Evolutionary conservation across 352 stramenopile genomes (phyloP), one percentile per base, ranked within the genome.

Genomic region (Blastocystis sp.): DNA sequence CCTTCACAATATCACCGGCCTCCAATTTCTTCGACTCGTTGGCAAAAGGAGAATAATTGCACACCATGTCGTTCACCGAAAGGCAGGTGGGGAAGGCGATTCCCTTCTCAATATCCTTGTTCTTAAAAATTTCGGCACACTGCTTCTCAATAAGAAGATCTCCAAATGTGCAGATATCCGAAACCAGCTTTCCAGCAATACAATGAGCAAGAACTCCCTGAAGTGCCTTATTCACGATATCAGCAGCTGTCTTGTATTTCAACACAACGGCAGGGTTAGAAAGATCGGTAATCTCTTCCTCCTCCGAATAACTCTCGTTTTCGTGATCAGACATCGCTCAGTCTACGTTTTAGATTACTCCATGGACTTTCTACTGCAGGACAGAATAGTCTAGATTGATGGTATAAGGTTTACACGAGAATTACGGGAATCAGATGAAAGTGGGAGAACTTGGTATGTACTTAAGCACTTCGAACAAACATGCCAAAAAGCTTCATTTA

Each of bases 21-120:
- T 93, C 92, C 21, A 97, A 88, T 74, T 91, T 90, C 88, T 95
- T 92, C 49, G 92, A 96, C 75, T 97, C 93, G 65, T 89, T 93
- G 24, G 91, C 80, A 46, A 99, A 91, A 0, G 97, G 97, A 66
- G 94, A 98, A 91, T 94, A 96, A 91, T 99, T 97, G 91, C 96
- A 99, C 57, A 99, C 93, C 73, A 96, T 91, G 89, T 99, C 95
- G 91, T 99, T 99, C 27, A 98, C 94, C 77, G 94, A 98, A 37
- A 99, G 91, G 88, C 94, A 98, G 61, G 97, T 98, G 9, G 97
- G 97, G 91, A 99, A 99, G 12, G 97, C 96, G 80, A 99, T 92
- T 63, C 97, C 97, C 90, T 98, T 98, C 89, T 98, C 94, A 5
- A 99, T 91, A 86, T 95, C 93, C 90, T 96, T 97, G 90, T 92